Evolutionary conservation across 2,329 filamentous ascomycete species (phyloP).

Genomic region (Chalaropsis thielavioides): DNA sequence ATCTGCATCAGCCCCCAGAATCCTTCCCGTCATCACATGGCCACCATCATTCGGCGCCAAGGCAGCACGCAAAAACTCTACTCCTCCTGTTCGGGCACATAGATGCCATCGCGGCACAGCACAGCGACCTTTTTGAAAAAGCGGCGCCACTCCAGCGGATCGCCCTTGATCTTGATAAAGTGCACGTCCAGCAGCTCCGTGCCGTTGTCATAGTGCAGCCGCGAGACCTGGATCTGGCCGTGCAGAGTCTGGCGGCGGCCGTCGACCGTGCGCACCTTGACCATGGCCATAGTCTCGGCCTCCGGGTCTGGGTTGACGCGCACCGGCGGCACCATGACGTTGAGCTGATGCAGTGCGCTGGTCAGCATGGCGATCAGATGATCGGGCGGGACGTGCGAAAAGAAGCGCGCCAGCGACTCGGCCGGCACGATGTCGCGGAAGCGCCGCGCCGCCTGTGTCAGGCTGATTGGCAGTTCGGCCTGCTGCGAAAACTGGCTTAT

Average conservation of each 20-base stretch:
- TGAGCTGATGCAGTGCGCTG: constrained; percentile 71
- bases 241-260: constrained; percentile 56
- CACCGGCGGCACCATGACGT: constrained; percentile 53
- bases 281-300: constrained; percentile 32
- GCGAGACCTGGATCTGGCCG: constrained; percentile 62
- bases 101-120: constrained; percentile 73
- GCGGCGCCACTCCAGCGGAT: constrained; percentile 88
- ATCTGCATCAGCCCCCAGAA: not conserved
- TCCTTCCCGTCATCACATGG: not conserved
- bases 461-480: constrained; percentile 62
- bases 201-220: constrained; percentile 40
- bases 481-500: constrained; percentile 72
- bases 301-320: constrained; percentile 26
- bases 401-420: constrained; percentile 80
- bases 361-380: constrained; percentile 67
- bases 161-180: constrained; percentile 89
- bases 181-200: constrained; percentile 64
- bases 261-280: constrained; percentile 64
- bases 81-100: constrained; percentile 30
- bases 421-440: constrained; percentile 87
- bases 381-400: constrained; percentile 61
- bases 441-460: constrained; percentile 75
- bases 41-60: not conserved
- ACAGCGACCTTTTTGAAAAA: constrained; percentile 95
- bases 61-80: not conserved